phyloP scores from a whole-genome alignment of 139 green algal genomes.

The Coccomyxa sp. region DNA sequence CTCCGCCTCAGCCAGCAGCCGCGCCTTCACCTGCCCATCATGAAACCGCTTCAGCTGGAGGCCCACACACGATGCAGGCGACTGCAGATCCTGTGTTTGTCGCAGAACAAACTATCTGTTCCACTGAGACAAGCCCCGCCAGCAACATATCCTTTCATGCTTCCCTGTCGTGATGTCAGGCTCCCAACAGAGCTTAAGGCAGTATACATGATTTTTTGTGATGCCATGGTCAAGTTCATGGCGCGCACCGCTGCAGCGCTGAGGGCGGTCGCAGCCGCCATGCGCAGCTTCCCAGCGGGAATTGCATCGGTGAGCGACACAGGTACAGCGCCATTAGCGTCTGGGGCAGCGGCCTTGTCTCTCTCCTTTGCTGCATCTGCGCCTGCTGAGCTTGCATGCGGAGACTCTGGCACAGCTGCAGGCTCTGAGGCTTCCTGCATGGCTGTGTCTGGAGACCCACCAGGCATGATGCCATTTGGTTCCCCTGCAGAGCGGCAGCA shows the following conservation, averaged over 20 bases:
- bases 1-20: slow-evolving; percentile 31
- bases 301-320: slow-evolving; percentile 10
- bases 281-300: slow-evolving; percentile 7
- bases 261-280: slow-evolving; percentile 54
- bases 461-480: neutral
- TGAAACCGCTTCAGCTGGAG: slow-evolving; percentile 9
- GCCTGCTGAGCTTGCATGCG: neutral
- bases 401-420: too few species aligned
- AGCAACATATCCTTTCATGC: neutral
- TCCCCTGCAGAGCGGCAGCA: too few species aligned
- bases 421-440: too few species aligned
- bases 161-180: neutral
- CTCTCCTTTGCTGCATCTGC: too few species aligned
- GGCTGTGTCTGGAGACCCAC: neutral
- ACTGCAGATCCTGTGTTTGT: too few species aligned
- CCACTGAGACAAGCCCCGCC: too few species aligned
- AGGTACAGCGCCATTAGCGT: too few species aligned
- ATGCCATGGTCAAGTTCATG: neutral
- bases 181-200: neutral
- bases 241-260: slow-evolving; percentile 65
- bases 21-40: slow-evolving; percentile 20
- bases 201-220: neutral
- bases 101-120: slow-evolving; percentile 58
- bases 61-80: too few species aligned
- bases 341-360: too few species aligned